Evolutionary conservation across 2,329 filamentous ascomycete species (phyloP), one percentile per base, ranked within the genome.

Genomic region (Neonectria punicea): DNA sequence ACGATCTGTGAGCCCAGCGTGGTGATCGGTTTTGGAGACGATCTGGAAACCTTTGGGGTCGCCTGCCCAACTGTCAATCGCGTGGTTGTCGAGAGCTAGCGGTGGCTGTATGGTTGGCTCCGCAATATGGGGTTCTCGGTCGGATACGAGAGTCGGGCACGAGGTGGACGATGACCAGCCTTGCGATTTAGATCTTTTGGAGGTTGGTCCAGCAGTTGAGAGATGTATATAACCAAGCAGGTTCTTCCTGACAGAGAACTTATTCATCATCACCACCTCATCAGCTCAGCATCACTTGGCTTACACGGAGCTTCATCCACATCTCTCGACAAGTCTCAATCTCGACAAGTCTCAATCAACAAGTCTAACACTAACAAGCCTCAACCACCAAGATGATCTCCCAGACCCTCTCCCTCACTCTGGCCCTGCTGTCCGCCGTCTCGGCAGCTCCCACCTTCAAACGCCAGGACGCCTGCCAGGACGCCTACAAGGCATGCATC

Each of bases 401-500:
- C 39, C 70, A 64, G 13, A 13, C 57, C 7, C 10, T 68, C 11
- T 28, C 47, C 25, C 13, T 70, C 30, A 43, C 57, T 3, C 28
- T 70, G 36, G 59, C 58, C 10, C 22, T 51, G 46, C 34, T 36
- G 25, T 59, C 47, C 7, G 57, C 57, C 11, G 57, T 18, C n/a
- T 62, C 59, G 13, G 51, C 57, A 11, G 57, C 18, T 3, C 46
- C 54, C 22, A 57, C 67, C 10, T 39, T 69, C 4, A 41, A 2
- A 18, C 53, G 54, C 18, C 62, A 58, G 9, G 57, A 56, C 34
- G 14, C 55, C 5, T 67, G 65, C 30, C 65, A 61, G 58, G 61
- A 58, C 32, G 49, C 57, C 20, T 67, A 67, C 50, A 67, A 67
- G 13, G 22, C 53, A 7, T 67, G 65, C 41, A 18, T 67, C 30